Conservation (phyloP, 352 stramenopile species). For the Globisporangium uncinulatum region DNA sequence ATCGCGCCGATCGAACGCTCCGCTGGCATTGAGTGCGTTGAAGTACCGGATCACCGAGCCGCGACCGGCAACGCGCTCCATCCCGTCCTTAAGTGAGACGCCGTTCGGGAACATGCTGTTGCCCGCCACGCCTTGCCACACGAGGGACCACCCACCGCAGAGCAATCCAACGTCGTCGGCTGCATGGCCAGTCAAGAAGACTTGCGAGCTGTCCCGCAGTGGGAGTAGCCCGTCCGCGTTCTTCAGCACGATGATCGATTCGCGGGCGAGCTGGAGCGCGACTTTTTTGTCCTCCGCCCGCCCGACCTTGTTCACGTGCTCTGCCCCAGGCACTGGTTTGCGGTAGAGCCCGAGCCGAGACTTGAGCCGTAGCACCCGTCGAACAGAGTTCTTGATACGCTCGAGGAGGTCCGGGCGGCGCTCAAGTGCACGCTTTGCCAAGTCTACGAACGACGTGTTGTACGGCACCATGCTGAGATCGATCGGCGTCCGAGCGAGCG, state of each 20-base stretch:
- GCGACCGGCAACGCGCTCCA: constrained; percentile 28
- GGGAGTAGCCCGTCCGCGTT: constrained; percentile 63
- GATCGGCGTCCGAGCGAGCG: constrained; percentile 69
- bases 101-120: constrained; percentile 60
- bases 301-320: constrained; percentile 42
- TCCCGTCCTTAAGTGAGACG: constrained; percentile 50
- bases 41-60: constrained; percentile 30
- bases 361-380: constrained; percentile 73
- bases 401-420: constrained; percentile 24
- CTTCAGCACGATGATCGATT: constrained; percentile 84
- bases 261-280: constrained; percentile 63
- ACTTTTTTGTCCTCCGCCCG: constrained; percentile 38
- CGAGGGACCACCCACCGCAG: constrained; percentile 79
- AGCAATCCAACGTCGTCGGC: constrained; percentile 64
- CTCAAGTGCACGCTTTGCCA: constrained; percentile 32
- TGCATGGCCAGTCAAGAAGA: constrained; percentile 70
- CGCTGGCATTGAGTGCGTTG: constrained; percentile 51
- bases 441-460: constrained; percentile 45
- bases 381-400: constrained; percentile 51
- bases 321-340: constrained; percentile 40
- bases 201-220: constrained; percentile 18
- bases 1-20: constrained; percentile 38
- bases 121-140: constrained; percentile 81
- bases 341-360: constrained; percentile 66
- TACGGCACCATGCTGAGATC: constrained; percentile 91